Conservation (phyloP, 208 protist genomes). For the Trichomonas gallinae region DNA sequence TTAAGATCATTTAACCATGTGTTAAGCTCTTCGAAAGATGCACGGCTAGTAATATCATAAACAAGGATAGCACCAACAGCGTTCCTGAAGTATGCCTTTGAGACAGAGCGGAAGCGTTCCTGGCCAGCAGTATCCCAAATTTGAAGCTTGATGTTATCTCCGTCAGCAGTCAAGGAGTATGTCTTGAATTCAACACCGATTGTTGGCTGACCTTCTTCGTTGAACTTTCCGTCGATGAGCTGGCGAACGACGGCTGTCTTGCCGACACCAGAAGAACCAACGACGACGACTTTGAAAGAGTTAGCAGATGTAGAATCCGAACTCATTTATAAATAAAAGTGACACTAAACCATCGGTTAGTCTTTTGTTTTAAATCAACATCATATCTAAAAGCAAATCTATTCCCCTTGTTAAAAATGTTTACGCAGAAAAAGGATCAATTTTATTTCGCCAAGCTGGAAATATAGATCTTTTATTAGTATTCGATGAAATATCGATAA, state of each 20-base stretch:
- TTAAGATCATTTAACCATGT: neutral
- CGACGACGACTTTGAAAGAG: conserved; percentile 1
- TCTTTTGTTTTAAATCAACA: too few relatives aligned
- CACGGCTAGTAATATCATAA: neutral
- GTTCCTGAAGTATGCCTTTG: conserved; percentile 79
- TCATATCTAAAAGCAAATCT: too few relatives aligned
- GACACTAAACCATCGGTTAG: neutral
- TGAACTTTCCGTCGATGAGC: conserved; percentile 73
- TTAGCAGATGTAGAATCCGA: neutral
- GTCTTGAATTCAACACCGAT: conserved; percentile 96
- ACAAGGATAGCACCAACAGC: conserved; percentile 68
- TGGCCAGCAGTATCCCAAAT: conserved; percentile 67
- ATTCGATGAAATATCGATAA: too few relatives aligned
- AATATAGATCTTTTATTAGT: too few relatives aligned
- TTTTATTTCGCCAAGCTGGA: too few relatives aligned
- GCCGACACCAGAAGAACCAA: neutral
- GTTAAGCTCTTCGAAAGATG: neutral
- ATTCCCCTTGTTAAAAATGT: too few relatives aligned
- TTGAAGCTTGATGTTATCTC: conserved; percentile 74
- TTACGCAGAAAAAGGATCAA: too few relatives aligned
- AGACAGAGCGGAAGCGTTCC: conserved; percentile 75
- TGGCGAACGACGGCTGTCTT: neutral
- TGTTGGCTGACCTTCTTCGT: conserved; percentile 66
- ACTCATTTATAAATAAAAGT: neutral
- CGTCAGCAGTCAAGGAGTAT: conserved; percentile 86